Evolutionary conservation across 2,329 filamentous ascomycete genomes (phyloP), one percentile per base, ranked within the genome.

Genomic region (Allantophomopsis cytisporea): DNA sequence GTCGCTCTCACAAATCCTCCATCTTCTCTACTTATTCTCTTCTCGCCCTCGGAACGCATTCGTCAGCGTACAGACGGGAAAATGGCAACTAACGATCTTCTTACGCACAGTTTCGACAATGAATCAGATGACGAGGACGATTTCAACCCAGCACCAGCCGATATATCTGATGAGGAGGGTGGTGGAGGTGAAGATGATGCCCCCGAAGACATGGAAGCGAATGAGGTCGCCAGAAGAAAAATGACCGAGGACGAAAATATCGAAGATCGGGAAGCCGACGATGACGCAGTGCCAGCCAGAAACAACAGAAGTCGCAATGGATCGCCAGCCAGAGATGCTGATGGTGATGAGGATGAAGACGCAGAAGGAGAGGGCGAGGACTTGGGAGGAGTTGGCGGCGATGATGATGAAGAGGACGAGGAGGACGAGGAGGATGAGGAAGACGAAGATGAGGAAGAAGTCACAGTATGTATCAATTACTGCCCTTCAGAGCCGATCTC

Each of bases 111-210:
- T 14, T 38, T 38, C 28, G 31, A 17, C 13, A 23, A 38, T 23
- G 36, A 38, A 14, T 38, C 36, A 30, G 40, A 45, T 12, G 31
- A 40, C 18, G 47, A 49, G 20, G 78, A 81, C 43, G 81, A 88
- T 57, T 94, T 94, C 69, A 91, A 94, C 57, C 86, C 85, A 38
- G 76, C 70, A 34, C 78, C 80, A n/a, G 79, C 74, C 43, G 74
- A 83, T 38, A 55, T 73, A 31, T 88, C 82, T 3, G 83, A 87
- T 47, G 78, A 76, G 37, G 81, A 84, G 42, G 45, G 50, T 15
- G 43, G 45, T 35, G 45, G 45, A 39, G 38, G 38, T 21, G 30
- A 44, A 15, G 36, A 40, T 17, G 68, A 64, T 44, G 59, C 63
- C 6, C 17, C 31, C n/a, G 28, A 34, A 28, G 31, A 18, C 8